phyloP scores from a whole-genome alignment of 306 rosid species.

The Fragaria iinumae region DNA sequence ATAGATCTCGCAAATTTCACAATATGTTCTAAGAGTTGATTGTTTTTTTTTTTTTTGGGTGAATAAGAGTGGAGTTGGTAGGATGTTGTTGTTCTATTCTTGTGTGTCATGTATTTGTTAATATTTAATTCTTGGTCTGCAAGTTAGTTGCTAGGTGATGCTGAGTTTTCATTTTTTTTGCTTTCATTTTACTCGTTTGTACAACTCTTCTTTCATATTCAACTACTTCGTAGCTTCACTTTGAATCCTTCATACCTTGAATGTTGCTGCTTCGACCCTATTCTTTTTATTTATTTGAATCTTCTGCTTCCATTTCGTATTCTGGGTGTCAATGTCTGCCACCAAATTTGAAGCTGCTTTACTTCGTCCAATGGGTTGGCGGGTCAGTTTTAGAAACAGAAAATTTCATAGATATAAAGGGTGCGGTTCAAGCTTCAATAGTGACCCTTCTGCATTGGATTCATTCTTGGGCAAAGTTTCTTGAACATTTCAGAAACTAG shows the following conservation, averaged over 20 bases:
- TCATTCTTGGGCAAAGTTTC: constrained; percentile 10
- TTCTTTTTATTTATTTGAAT: background rate
- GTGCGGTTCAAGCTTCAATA: constrained; percentile 20
- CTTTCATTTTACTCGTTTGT: constrained; percentile 63
- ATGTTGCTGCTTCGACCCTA: constrained; percentile 21
- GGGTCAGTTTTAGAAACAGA: constrained; percentile 34
- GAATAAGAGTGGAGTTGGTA: constrained; percentile 39
- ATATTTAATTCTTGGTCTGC: constrained; percentile 40
- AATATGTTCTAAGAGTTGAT: background rate
- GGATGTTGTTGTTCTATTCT: constrained; percentile 38
- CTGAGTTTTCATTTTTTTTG: constrained; percentile 46
- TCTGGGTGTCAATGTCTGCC: constrained; percentile 9
- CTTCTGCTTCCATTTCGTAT: background rate
- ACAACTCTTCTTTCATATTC: constrained; percentile 26
- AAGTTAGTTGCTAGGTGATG: constrained; percentile 35
- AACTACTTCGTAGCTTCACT: constrained; percentile 75
- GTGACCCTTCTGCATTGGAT: constrained; percentile 18
- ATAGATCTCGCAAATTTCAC: background rate
- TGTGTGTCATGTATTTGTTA: background rate
- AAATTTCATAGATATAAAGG: constrained; percentile 14
- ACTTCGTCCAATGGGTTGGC: constrained; percentile 38
- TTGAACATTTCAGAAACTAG: constrained; percentile 8
- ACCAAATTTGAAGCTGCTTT: constrained; percentile 41
- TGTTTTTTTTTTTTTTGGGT: too few relatives aligned
- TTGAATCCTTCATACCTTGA: constrained; percentile 47